Conservation (phyloP, 805 yeast genomes). For the Starmerella floricola region DNA sequence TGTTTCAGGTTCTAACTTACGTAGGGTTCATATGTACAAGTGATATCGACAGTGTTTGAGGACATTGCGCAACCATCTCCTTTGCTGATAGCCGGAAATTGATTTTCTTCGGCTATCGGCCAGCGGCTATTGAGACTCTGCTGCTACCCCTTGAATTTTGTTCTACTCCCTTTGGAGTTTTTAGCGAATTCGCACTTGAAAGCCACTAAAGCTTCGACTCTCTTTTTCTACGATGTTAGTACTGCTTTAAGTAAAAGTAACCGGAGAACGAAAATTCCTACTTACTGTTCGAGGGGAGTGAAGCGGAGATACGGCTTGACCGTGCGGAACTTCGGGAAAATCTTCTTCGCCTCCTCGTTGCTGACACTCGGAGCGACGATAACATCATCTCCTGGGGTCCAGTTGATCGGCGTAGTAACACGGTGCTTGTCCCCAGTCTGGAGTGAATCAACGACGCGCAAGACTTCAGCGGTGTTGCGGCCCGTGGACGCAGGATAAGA, state of each 20-base stretch:
- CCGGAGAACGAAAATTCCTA: constrained; percentile 1
- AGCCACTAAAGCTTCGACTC: constrained; percentile 2
- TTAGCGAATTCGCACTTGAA: background rate
- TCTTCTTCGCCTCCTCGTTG: constrained; percentile 69
- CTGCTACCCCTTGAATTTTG: too few relatives aligned
- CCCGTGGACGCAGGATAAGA: constrained; percentile 92
- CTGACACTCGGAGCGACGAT: constrained; percentile 84
- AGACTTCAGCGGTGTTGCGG: constrained; percentile 86
- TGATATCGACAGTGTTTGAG: too few relatives aligned
- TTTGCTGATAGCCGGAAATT: too few relatives aligned
- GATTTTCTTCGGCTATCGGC: too few relatives aligned
- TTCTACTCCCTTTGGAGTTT: too few relatives aligned
- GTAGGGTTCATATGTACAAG: too few relatives aligned
- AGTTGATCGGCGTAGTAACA: constrained; percentile 85
- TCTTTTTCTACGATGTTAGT: constrained; percentile 3
- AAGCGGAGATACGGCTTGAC: constrained; percentile 87
- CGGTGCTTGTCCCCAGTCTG: constrained; percentile 80
- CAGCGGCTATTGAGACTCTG: too few relatives aligned
- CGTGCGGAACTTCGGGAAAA: constrained; percentile 79
- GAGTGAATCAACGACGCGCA: constrained; percentile 82
- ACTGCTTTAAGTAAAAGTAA: background rate
- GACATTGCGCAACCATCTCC: too few relatives aligned
- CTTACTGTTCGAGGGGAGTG: constrained; percentile 33
- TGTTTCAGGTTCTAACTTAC: too few relatives aligned
- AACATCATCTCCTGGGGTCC: constrained; percentile 86